phyloP scores from a whole-genome alignment of 371 early-diverging fungal genomes.

The Choanephora cucurbitarum region DNA sequence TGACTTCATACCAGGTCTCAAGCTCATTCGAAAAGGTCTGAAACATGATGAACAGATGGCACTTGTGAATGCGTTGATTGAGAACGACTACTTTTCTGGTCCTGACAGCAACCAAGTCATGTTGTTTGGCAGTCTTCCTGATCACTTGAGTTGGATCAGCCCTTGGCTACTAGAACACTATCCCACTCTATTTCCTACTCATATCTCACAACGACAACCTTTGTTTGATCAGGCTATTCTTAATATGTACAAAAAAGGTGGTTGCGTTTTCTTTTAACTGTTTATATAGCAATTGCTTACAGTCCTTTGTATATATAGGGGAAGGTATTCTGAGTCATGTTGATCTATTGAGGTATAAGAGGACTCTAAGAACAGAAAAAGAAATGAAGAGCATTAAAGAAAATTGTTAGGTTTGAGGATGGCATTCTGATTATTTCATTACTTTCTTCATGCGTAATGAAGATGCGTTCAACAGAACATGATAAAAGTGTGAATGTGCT shows the following conservation, averaged over 20 bases:
- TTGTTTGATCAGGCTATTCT: slow-evolving; percentile 52
- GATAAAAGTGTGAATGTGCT: slow-evolving; percentile 12
- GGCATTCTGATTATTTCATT: slow-evolving; percentile 47
- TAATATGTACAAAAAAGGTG: slow-evolving; percentile 47
- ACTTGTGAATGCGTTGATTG: slow-evolving; percentile 30
- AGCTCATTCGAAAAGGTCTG: slow-evolving; percentile 27
- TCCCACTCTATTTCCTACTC: slow-evolving; percentile 22
- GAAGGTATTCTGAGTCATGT: slow-evolving; percentile 49
- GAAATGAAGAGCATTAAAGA: not conserved
- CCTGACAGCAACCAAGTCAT: slow-evolving; percentile 40
- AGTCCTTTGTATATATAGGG: slow-evolving; percentile 15
- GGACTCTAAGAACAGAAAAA: not conserved
- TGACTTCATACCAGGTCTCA: slow-evolving; percentile 32
- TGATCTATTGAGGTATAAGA: slow-evolving; percentile 49
- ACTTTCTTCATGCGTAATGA: slow-evolving; percentile 50
- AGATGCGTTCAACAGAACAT: slow-evolving; percentile 26
- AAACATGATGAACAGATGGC: slow-evolving; percentile 39
- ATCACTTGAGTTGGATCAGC: slow-evolving; percentile 20
- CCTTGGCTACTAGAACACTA: slow-evolving; percentile 15
- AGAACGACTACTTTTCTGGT: slow-evolving; percentile 23
- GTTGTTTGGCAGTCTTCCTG: slow-evolving; percentile 44
- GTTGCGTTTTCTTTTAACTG: too few species aligned
- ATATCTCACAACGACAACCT: slow-evolving; percentile 27
- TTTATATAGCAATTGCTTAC: too few species aligned
- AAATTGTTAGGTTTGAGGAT: slow-evolving; percentile 45